Percentiles rank a stretch among this genome's conserved stretches.
Conservation (phyloP, 495 filamentous ascomycete genomes). For the Cercophora samala region DNA sequence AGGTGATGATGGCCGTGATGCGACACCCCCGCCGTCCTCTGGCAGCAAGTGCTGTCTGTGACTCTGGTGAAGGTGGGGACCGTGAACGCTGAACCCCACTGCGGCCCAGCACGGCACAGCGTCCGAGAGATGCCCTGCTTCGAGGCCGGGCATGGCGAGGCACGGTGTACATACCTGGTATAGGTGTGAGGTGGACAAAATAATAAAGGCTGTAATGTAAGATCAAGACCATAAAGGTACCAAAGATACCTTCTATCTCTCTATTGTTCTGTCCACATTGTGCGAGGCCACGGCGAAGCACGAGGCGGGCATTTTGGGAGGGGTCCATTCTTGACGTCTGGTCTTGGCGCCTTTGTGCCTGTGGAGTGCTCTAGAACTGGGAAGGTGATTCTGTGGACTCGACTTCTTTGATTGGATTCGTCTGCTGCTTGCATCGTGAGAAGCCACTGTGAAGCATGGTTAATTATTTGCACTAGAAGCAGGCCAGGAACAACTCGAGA, state of each 20-base stretch:
- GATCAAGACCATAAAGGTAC: too few relatives aligned
- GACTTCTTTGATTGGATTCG: not conserved
- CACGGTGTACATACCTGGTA: too few relatives aligned
- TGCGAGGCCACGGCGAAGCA: too few relatives aligned
- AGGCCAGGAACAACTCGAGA: not conserved
- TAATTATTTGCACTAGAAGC: not conserved
- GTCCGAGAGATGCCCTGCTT: not conserved
- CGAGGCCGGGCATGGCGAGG: too few relatives aligned
- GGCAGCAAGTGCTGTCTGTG: not conserved
- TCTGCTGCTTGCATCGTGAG: too few relatives aligned
- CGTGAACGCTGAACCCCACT: not conserved
- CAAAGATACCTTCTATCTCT: too few relatives aligned
- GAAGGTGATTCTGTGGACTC: constrained; percentile 2
- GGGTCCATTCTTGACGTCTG: not conserved
- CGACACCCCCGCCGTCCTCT: not conserved
- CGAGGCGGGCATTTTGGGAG: too few relatives aligned
- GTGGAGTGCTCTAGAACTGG: constrained; percentile 12
- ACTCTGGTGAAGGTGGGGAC: too few relatives aligned
- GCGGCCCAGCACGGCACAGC: not conserved
- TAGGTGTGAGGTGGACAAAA: too few relatives aligned
- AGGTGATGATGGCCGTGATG: not conserved
- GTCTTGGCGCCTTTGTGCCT: constrained; percentile 6
- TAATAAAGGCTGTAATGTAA: too few relatives aligned
- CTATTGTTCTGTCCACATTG: too few relatives aligned
- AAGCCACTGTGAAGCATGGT: not conserved